Conservation (phyloP, 345 rosid species). For the Boechera stricta region DNA sequence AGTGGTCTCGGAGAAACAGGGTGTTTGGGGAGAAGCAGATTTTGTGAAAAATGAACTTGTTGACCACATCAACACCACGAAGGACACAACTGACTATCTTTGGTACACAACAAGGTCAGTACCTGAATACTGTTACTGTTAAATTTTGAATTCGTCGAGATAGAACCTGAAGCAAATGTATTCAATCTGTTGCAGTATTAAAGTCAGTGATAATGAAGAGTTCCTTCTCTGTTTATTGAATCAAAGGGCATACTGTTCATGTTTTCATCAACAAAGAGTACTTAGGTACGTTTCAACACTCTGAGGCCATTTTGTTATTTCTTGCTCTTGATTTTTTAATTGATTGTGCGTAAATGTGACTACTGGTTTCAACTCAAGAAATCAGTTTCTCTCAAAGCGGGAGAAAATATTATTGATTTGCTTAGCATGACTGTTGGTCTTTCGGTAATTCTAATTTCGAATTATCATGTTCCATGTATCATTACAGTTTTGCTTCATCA, state of each 20-base stretch:
- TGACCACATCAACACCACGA: conserved; percentile 88
- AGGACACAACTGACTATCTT: conserved; percentile 88
- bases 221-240: conserved; percentile 73
- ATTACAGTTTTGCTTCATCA: background rate
- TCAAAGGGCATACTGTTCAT: conserved; percentile 91
- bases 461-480: background rate
- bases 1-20: conserved; percentile 67
- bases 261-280: conserved; percentile 76
- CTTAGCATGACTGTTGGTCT: conserved; percentile 92
- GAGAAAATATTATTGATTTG: conserved; percentile 75
- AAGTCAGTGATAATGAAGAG: conserved; percentile 59
- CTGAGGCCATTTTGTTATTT: conserved; percentile 23
- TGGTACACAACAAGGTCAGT: conserved; percentile 96
- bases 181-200: conserved; percentile 55
- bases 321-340: background rate
- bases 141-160: background rate
- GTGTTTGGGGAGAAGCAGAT: conserved; percentile 80
- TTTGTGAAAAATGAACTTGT: conserved; percentile 62
- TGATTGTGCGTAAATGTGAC: background rate
- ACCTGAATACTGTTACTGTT: background rate
- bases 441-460: conserved; percentile 54
- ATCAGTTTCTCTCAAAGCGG: conserved; percentile 71
- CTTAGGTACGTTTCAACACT: conserved; percentile 53
- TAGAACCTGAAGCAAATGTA: conserved; percentile 29
- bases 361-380: conserved; percentile 48